Evolutionary conservation across 352 stramenopile genomes (phyloP), one percentile per base, ranked within the genome.

Genomic region (Phytophthora sp.): DNA sequence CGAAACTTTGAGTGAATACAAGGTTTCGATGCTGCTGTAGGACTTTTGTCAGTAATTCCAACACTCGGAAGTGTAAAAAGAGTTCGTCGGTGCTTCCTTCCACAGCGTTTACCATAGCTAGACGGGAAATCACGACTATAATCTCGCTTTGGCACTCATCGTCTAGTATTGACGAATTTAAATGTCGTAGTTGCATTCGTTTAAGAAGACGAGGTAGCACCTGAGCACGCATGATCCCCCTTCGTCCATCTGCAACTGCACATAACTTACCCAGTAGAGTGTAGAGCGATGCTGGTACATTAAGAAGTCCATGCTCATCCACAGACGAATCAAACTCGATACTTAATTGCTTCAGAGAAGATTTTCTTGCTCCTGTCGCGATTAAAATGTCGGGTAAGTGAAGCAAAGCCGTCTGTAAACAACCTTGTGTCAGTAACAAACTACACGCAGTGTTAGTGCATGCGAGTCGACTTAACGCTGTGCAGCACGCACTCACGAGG

Each of bases 71-170:
- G 52, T 89, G 76, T 3, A 90, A 31, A 62, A 92, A 92, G 50
- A 90, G 60, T 50, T 92, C 84, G 38, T 78, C 86, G 16, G 79
- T 85, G 53, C 86, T 89, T 18, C 84, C 84, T 53, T 92, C 84
- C 4, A 77, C 58, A 2, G 74, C 58, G 51, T 85, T 87, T n/a
- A 73, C 66, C 69, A 84, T 82, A 1, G 84, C 77, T 5, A 92
- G 57, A 6, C 63, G 70, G 5, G 71, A 70, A 35, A 92, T 69
- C 6, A 88, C 46, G 21, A 85, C 76, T 0, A 81, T 78, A 46
- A 92, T 90, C 49, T 90, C 80, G 26, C 80, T 77, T 47, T 92
- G 90, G 54, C 84, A 88, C 3, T 78, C 72, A 13, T 86, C 56
- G 46, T 91, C 80, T 45, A 70, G 4, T 0, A 46, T 60, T 38